phyloP scores from a whole-genome alignment of 164 flowering plant species.

The Akebia trifoliata region DNA sequence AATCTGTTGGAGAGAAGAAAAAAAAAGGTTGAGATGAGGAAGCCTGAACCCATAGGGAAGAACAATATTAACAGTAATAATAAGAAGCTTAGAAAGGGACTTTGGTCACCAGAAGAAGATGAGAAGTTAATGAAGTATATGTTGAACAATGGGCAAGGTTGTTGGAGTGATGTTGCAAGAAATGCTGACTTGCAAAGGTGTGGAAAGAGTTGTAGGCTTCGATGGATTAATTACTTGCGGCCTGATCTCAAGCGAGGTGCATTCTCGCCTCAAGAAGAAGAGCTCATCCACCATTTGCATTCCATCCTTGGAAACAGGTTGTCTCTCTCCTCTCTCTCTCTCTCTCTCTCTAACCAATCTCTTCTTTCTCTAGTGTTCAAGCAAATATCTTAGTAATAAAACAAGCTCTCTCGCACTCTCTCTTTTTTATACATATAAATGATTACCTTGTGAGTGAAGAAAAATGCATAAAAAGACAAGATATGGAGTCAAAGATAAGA shows the following conservation, averaged over 20 bases:
- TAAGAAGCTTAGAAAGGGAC: constrained; percentile 51
- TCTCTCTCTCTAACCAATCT: too few species aligned
- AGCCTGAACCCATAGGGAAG: constrained; percentile 32
- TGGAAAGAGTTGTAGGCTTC: constrained; percentile 76
- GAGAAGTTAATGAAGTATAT: constrained; percentile 66
- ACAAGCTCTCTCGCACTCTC: constrained; percentile 10
- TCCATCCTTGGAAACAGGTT: constrained; percentile 74
- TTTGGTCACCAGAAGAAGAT: constrained; percentile 81
- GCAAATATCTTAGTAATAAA: constrained; percentile 25
- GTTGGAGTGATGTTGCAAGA: constrained; percentile 74
- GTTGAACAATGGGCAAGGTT: constrained; percentile 65
- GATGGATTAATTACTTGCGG: constrained; percentile 70
- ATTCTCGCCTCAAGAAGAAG: constrained; percentile 60
- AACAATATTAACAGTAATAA: constrained; percentile 13
- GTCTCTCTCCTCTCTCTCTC: too few species aligned
- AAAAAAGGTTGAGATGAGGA: constrained; percentile 30
- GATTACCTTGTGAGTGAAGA: constrained; percentile 68
- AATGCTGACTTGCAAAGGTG: constrained; percentile 69
- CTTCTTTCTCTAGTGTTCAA: constrained; percentile 25
- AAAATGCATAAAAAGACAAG: constrained; percentile 42
- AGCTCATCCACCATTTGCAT: constrained; percentile 59
- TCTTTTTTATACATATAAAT: constrained; percentile 14
- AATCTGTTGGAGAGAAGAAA: constrained; percentile 1
- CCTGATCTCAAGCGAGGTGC: constrained; percentile 76
- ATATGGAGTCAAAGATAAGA: constrained; percentile 55